A percentile compares a stretch with the other conserved stretches of the same genome.
phyloP scores from a whole-genome alignment of 2,329 filamentous ascomycete species.

The Hortaea werneckii region DNA sequence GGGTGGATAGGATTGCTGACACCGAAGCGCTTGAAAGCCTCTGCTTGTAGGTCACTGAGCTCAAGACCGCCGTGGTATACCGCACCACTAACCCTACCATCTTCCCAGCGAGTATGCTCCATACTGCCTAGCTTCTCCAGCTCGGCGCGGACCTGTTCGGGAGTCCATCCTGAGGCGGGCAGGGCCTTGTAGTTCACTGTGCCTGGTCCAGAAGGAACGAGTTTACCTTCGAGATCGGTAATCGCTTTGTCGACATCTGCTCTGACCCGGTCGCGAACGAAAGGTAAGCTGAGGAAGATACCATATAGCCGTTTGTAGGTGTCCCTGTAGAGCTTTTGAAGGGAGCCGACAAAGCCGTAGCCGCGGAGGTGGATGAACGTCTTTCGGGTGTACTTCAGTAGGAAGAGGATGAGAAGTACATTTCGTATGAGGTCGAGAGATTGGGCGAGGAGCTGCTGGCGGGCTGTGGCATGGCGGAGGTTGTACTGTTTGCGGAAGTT shows the following conservation, averaged over 20 bases:
- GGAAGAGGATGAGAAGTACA: slow-evolving; percentile 77
- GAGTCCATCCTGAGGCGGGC: slow-evolving; percentile 72
- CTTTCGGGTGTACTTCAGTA: slow-evolving; percentile 72
- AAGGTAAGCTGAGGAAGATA: slow-evolving; percentile 74
- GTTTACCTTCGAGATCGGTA: slow-evolving; percentile 69
- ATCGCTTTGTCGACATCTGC: slow-evolving; percentile 74
- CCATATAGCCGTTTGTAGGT: slow-evolving; percentile 68
- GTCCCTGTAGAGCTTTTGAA: slow-evolving; percentile 62
- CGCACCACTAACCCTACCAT: slow-evolving; percentile 84
- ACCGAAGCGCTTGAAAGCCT: slow-evolving; percentile 88
- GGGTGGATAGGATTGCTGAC: slow-evolving; percentile 96
- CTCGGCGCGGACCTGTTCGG: slow-evolving; percentile 70
- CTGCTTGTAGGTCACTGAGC: slow-evolving; percentile 73
- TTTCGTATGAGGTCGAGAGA: slow-evolving; percentile 52
- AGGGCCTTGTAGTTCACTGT: slow-evolving; percentile 64
- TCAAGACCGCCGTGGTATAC: slow-evolving; percentile 90
- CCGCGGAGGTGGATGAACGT: slow-evolving; percentile 77
- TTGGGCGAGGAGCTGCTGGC: slow-evolving; percentile 16
- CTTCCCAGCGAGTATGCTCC: slow-evolving; percentile 95
- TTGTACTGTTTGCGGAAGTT: slow-evolving; percentile 17
- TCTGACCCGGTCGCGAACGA: slow-evolving; percentile 76
- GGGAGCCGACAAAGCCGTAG: slow-evolving; percentile 72
- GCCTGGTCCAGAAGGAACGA: slow-evolving; percentile 63
- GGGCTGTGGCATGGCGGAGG: slow-evolving; percentile 9
- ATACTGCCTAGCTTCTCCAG: slow-evolving; percentile 68